Conservation (phyloP, 2,329 filamentous ascomycete genomes). For the Plenodomus lindquistii region DNA sequence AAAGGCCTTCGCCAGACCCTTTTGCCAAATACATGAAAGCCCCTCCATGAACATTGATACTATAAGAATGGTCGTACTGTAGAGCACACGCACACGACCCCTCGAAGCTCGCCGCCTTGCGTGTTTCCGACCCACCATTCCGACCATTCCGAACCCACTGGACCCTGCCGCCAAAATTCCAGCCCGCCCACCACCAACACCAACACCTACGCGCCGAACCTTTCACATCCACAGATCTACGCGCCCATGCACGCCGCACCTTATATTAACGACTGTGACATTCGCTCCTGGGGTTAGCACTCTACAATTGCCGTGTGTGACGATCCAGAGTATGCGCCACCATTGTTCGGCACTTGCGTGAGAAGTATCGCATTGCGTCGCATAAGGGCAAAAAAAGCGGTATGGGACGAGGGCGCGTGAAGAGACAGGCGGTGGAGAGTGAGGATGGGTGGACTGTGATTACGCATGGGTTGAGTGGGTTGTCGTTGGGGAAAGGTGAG, state of each 20-base stretch:
- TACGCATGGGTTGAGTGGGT: slow-evolving; percentile 27
- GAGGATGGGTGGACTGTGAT: slow-evolving; percentile 45
- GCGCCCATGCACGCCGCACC: slow-evolving; percentile 29
- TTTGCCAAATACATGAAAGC: too few species aligned
- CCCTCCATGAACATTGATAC: too few species aligned
- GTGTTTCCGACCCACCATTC: slow-evolving; percentile 2
- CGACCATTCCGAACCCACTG: slow-evolving; percentile 2
- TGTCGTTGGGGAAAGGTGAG: slow-evolving; percentile 4
- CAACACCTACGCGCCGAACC: slow-evolving; percentile 6
- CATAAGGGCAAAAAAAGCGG: background rate
- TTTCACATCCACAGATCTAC: slow-evolving; percentile 6
- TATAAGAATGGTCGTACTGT: too few species aligned
- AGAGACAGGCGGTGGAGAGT: slow-evolving; percentile 32
- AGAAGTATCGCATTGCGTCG: too few species aligned
- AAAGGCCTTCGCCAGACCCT: too few species aligned
- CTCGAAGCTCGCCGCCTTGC: too few species aligned
- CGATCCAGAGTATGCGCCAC: too few species aligned
- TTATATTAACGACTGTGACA: slow-evolving; percentile 18
- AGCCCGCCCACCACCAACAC: slow-evolving; percentile 3
- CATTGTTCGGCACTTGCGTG: background rate
- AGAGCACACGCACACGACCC: too few species aligned
- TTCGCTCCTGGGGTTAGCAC: background rate
- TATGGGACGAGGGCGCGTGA: slow-evolving; percentile 26
- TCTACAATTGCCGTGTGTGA: too few species aligned
- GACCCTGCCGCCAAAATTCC: background rate